Percentiles rank a stretch among this genome's conserved stretches.
phyloP scores from a whole-genome alignment of 371 early-diverging fungal genomes.

The Mortierella sp. region DNA sequence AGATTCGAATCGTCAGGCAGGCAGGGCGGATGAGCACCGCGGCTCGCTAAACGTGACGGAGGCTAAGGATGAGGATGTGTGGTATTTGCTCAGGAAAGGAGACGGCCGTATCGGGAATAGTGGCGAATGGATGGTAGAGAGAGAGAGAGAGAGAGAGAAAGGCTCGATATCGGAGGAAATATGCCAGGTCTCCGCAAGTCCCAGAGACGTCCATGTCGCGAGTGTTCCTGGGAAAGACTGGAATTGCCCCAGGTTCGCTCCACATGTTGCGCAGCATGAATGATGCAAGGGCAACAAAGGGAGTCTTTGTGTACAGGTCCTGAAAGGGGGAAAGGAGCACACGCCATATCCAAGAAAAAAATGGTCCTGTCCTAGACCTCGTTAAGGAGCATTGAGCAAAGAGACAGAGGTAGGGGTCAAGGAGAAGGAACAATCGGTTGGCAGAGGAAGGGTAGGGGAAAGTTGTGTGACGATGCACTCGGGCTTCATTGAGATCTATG shows the following conservation, averaged over 20 bases:
- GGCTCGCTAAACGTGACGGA: constrained; percentile 5
- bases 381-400: too few relatives aligned
- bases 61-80: constrained; percentile 4
- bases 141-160: constrained; percentile 3
- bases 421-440: too few relatives aligned
- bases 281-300: background rate
- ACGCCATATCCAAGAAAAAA: too few relatives aligned
- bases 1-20: constrained; percentile 11
- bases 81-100: constrained; percentile 5
- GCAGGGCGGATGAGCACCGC: constrained; percentile 5
- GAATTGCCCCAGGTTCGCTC: constrained; percentile 19
- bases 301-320: background rate
- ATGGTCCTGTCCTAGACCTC: too few relatives aligned
- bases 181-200: constrained; percentile 13
- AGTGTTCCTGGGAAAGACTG: constrained; percentile 40
- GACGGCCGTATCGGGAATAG: background rate
- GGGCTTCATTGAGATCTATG: too few relatives aligned
- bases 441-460: too few relatives aligned
- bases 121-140: background rate
- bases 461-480: too few relatives aligned
- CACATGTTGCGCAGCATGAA: too few relatives aligned
- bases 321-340: too few relatives aligned
- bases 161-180: constrained; percentile 12
- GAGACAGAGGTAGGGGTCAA: too few relatives aligned
- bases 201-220: background rate